These are phyloP conservation scores for Macrophomina tecta DNA, from an alignment of 2,329 filamentous ascomycete genomes.

Conservation along the genomic window DNA sequence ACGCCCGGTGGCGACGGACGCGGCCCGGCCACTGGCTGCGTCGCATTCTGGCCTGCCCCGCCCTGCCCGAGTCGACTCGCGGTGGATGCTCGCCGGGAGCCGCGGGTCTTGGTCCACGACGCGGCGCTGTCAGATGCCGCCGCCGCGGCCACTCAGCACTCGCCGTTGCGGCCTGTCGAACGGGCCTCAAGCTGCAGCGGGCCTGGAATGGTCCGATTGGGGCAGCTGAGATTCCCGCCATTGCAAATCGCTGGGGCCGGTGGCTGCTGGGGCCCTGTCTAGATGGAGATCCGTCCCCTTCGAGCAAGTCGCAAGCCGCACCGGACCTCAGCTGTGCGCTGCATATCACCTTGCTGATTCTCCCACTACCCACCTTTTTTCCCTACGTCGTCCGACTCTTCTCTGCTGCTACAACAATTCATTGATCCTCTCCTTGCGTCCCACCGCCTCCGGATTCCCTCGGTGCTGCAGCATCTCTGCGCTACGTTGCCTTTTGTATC, in stretches of 20 bases:
- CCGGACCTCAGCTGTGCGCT: background rate
- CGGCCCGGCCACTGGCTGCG: background rate
- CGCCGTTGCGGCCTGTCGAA: background rate
- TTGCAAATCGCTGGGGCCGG: slow-evolving; percentile 4
- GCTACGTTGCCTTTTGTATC: background rate
- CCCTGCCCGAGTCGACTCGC: background rate
- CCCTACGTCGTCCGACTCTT: background rate
- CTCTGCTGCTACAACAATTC: background rate
- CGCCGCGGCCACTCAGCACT: background rate
- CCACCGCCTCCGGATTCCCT: background rate
- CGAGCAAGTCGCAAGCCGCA: slow-evolving; percentile 9
- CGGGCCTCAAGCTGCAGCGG: background rate
- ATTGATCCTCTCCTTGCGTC: slow-evolving; percentile 4
- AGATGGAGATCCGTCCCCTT: slow-evolving; percentile 24
- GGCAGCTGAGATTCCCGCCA: background rate
- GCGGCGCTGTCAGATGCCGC: slow-evolving; percentile 16
- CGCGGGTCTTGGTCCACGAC: background rate
- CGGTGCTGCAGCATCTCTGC: background rate
- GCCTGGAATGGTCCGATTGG: background rate
- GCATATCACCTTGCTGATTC: slow-evolving; percentile 1
- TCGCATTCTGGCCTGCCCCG: background rate
- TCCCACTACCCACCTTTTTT: too few species aligned
- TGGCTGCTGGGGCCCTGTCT: slow-evolving; percentile 6
- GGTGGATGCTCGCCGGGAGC: background rate
- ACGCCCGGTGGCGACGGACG: background rate